Percentiles rank a stretch among this genome's conserved stretches.
Conservation (phyloP, 2,329 filamentous ascomycete genomes). For the Colletotrichum sp. region DNA sequence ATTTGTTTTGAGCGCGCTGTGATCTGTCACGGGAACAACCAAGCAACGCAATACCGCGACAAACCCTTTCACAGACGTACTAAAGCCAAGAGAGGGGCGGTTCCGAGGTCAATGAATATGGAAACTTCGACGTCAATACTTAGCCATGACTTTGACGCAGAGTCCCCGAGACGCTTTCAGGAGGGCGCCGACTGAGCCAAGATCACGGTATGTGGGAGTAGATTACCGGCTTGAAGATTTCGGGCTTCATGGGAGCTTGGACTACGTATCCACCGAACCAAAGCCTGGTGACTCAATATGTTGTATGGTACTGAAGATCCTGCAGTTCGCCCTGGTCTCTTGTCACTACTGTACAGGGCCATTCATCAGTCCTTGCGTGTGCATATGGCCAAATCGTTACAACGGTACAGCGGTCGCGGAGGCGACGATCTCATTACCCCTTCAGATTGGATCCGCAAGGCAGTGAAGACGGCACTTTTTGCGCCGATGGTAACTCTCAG, state of each 20-base stretch:
- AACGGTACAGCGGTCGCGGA: not conserved
- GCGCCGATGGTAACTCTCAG: not conserved
- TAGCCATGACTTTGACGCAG: not conserved
- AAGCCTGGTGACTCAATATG: not conserved
- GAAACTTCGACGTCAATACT: not conserved
- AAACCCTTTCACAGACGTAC: not conserved
- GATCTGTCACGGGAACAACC: not conserved
- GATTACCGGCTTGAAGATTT: not conserved
- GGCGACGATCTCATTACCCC: not conserved
- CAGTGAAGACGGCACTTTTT: not conserved
- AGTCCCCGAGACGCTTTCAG: not conserved
- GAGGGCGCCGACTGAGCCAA: not conserved
- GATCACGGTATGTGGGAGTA: not conserved
- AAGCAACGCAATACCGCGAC: not conserved
- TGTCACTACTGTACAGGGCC: not conserved
- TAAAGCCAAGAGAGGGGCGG: not conserved
- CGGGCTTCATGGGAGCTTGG: not conserved
- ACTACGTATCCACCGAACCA: not conserved
- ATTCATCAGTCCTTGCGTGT: not conserved
- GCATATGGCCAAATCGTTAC: not conserved
- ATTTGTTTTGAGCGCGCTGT: not conserved
- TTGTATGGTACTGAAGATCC: not conserved
- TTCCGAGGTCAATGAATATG: not conserved
- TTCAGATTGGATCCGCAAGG: not conserved
- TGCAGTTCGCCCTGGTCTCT: not conserved